phyloP scores from a whole-genome alignment of 805 yeast species.

The Deakozyma indianensis region DNA sequence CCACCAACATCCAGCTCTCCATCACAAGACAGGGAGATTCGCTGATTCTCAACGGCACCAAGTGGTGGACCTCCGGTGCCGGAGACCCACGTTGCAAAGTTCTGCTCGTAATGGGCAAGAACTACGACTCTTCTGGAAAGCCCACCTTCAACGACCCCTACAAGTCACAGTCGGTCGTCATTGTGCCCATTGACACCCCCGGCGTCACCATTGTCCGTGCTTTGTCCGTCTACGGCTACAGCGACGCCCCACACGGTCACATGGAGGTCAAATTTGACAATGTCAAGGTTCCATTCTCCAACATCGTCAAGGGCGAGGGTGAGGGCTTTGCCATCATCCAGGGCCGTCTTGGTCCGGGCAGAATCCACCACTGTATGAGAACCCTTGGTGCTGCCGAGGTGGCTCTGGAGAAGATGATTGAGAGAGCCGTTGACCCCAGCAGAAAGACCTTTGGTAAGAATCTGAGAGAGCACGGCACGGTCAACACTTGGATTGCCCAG shows the following conservation, averaged over 20 bases:
- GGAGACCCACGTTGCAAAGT: constrained; percentile 48
- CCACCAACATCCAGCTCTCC: constrained; percentile 37
- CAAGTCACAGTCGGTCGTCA: constrained; percentile 40
- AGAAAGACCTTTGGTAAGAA: constrained; percentile 39
- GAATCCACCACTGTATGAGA: constrained; percentile 60
- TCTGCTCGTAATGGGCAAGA: constrained; percentile 41
- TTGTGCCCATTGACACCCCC: constrained; percentile 36
- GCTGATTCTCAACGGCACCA: constrained; percentile 41
- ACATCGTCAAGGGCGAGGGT: constrained; percentile 35
- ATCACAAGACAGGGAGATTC: constrained; percentile 31
- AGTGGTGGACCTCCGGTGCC: constrained; percentile 62
- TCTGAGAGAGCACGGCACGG: constrained; percentile 36
- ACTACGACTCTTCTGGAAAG: constrained; percentile 16
- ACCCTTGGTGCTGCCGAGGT: constrained; percentile 46
- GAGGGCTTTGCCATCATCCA: constrained; percentile 51
- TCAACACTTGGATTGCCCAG: constrained; percentile 35
- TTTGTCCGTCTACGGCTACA: constrained; percentile 40
- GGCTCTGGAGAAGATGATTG: constrained; percentile 32
- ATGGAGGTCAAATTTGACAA: constrained; percentile 40
- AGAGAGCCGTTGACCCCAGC: constrained; percentile 32
- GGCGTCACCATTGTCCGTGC: constrained; percentile 41
- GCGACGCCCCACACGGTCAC: constrained; percentile 64
- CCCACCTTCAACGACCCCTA: constrained; percentile 21
- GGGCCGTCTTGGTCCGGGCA: constrained; percentile 54
- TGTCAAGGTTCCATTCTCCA: constrained; percentile 31